Evolutionary conservation across 2,329 filamentous ascomycete species (phyloP).

Genomic region (Camptophora hylomeconis): DNA sequence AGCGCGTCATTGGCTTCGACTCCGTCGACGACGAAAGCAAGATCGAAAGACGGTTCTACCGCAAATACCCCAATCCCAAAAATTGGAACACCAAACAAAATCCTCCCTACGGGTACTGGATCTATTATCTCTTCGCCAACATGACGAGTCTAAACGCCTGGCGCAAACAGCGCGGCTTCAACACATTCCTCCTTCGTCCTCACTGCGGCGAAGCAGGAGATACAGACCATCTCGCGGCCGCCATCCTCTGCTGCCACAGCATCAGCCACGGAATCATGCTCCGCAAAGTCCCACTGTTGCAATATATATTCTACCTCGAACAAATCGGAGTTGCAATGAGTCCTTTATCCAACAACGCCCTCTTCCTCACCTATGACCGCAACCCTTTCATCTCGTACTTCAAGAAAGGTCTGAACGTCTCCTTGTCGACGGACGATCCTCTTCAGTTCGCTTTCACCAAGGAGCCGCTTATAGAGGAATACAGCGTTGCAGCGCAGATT

Average conservation of each 20-base stretch:
- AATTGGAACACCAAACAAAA: conserved; percentile 89
- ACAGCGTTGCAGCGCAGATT: conserved; percentile 93
- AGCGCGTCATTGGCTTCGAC: conserved; percentile 92
- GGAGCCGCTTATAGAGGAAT: conserved; percentile 94
- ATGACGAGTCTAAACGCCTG: conserved; percentile 84
- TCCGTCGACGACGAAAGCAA: conserved; percentile 98
- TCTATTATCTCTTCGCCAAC: conserved; percentile 94
- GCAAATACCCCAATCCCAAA: conserved; percentile 83
- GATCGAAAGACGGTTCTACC: conserved; percentile 81
- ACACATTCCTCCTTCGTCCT: conserved; percentile 82
- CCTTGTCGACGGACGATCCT: conserved; percentile 89
- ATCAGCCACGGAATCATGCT: conserved; percentile 90
- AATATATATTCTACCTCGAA: conserved; percentile 96
- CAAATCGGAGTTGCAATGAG: conserved; percentile 99
- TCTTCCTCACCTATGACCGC: conserved; percentile 91
- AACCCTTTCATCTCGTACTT: conserved; percentile 97
- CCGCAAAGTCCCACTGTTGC: conserved; percentile 83
- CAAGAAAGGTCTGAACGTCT: conserved; percentile 86
- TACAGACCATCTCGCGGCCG: conserved; percentile 86
- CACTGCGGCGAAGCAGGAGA: conserved; percentile 96
- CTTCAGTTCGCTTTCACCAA: conserved; percentile 98
- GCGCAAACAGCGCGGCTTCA: conserved; percentile 85
- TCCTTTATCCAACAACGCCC: conserved; percentile 92
- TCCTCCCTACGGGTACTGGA: conserved; percentile 97
- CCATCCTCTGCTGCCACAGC: conserved; percentile 84